Base-by-base conservation (phyloP, 169 alveolate genomes). In the Eimeria acervulina region DNA sequence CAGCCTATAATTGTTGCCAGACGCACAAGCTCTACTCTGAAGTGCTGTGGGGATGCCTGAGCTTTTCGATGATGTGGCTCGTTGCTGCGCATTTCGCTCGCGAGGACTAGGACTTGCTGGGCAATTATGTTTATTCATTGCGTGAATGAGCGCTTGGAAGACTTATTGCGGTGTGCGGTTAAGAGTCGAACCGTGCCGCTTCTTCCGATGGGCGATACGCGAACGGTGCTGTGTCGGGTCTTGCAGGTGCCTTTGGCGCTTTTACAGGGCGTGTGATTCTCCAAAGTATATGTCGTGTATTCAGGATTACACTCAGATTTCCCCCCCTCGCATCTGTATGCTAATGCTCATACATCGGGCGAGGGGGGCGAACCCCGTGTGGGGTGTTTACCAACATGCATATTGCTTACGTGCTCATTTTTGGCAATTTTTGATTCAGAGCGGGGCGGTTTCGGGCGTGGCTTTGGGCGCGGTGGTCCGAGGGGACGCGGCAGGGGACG, bases 381-480 rank as follows among this genome's bases (percentile, higher is more conserved):
- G 83, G 83, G 83, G 83, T 36, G 52, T 72, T 19, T 51, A 72
- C 31, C 31, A 4, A 19, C 47, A 8, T 36, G 26, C 42, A 28
- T 21, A 26, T 52, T 59, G 28, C 40, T 23, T 87, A 63, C 26
- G 66, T 0, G n/a, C 15, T 40, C 12, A 15, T 31, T 59, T 72
- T 90, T 31, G 70, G 68, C 21, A 28, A 15, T 55, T 17, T 47
- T 33, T 92, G 40, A 17, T 66, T 88, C 93, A 80, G 97, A 93
- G 63, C 96, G 97, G 33, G 97, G 97, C 95, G 95, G 97, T 81
- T 96, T 96, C 52, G 93, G 95, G 5, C 97, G 97, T n/a, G 97
- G 97, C 55, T 96, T 96, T 63, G 97, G 97, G 52, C 95, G 97
- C 26, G 97, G 97, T 42, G 96, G 97, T 28, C 83, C 94, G 15